A percentile compares a stretch with the other conserved stretches of the same genome.
phyloP scores from a whole-genome alignment of 257 asterid genomes.

The Vinca minor region DNA sequence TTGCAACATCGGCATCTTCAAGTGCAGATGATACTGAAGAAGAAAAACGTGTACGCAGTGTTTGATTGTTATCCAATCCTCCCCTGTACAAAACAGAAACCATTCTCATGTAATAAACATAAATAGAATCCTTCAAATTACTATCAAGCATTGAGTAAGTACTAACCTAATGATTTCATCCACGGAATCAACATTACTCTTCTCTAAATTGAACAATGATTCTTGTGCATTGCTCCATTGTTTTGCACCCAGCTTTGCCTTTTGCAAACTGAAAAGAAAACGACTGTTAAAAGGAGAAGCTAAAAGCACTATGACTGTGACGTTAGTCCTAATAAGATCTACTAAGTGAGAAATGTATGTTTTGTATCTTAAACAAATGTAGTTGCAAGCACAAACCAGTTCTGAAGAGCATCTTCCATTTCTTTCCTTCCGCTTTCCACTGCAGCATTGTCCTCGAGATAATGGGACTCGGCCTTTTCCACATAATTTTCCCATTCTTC shows the following conservation, averaged over 20 bases:
- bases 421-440: constrained; percentile 69
- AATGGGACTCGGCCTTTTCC: constrained; percentile 54
- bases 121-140: background rate
- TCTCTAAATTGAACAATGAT: constrained; percentile 65
- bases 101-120: background rate
- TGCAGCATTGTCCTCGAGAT: constrained; percentile 58
- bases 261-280: constrained; percentile 56
- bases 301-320: constrained; percentile 4
- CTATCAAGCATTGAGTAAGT: background rate
- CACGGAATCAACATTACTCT: constrained; percentile 61
- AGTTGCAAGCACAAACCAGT: constrained; percentile 41
- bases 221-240: constrained; percentile 83
- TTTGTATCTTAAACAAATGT: background rate
- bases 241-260: constrained; percentile 72
- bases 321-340: background rate
- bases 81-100: constrained; percentile 39
- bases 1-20: constrained; percentile 71
- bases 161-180: constrained; percentile 68
- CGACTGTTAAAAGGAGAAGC: no score
- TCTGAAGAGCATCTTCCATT: constrained; percentile 56
- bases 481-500: constrained; percentile 60
- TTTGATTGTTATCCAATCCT: constrained; percentile 69
- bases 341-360: background rate
- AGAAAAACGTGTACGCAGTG: constrained; percentile 52
- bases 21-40: constrained; percentile 69